Evolutionary conservation across 2,329 filamentous ascomycete genomes (phyloP).

Genomic region (Colletotrichum coccodes): DNA sequence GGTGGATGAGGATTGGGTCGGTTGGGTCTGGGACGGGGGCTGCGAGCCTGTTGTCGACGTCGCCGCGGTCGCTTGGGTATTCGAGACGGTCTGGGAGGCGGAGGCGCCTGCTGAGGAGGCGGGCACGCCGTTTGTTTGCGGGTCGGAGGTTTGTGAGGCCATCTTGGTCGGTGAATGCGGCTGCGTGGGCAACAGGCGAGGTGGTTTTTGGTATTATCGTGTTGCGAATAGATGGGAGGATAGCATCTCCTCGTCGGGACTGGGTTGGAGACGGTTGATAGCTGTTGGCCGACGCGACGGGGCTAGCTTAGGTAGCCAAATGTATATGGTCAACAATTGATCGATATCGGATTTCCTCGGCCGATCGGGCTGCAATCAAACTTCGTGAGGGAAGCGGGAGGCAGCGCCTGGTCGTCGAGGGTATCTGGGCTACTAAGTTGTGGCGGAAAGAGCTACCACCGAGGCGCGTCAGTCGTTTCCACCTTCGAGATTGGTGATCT

Average conservation of each 20-base stretch:
- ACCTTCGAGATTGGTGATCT: neutral
- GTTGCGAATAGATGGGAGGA: neutral
- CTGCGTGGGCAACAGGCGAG: neutral
- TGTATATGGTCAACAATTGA: neutral
- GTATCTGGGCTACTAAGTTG: neutral
- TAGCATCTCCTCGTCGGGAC: neutral
- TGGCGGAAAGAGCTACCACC: conserved; percentile 7
- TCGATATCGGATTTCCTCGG: too few relatives aligned
- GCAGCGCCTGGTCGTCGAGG: neutral
- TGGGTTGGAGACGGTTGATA: neutral
- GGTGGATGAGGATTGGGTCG: conserved; percentile 24
- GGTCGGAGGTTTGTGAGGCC: conserved; percentile 45
- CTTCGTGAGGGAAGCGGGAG: neutral
- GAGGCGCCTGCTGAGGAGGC: conserved; percentile 50
- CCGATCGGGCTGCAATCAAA: neutral
- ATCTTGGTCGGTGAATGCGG: neutral
- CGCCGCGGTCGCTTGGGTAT: conserved; percentile 46
- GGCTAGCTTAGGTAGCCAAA: neutral
- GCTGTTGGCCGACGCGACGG: neutral
- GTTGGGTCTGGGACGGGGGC: conserved; percentile 28
- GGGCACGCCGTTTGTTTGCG: conserved; percentile 65
- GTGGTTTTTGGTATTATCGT: neutral
- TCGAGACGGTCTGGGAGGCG: conserved; percentile 47
- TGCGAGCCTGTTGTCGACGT: conserved; percentile 35
- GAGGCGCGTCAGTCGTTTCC: conserved; percentile 16